A percentile compares a stretch with the other conserved stretches of the same genome.
phyloP scores from a whole-genome alignment of 1,284 basidiomycete species.

The Ceratobasidium sp. region DNA sequence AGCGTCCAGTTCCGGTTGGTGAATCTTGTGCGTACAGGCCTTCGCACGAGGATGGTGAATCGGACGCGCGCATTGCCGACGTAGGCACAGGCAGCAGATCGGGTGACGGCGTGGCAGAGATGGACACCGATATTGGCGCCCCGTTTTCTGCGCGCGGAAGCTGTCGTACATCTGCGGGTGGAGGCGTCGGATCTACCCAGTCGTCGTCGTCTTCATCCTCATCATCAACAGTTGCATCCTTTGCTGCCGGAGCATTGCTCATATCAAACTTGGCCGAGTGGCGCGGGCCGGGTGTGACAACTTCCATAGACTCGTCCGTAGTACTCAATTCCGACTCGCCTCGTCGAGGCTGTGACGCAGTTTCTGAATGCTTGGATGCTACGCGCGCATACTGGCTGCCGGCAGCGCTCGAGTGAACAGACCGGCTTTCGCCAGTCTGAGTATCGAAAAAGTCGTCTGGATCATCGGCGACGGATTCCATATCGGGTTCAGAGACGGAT shows the following conservation, averaged over 20 bases:
- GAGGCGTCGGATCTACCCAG: slow-evolving; percentile 46
- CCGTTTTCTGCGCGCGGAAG: slow-evolving; percentile 38
- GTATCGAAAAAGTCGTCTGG: slow-evolving; percentile 68
- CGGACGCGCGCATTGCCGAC: neutral
- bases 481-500: slow-evolving; percentile 80
- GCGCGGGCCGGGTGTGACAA: slow-evolving; percentile 42
- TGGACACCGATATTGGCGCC: slow-evolving; percentile 38
- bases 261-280: slow-evolving; percentile 40
- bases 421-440: slow-evolving; percentile 70
- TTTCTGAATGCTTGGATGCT: slow-evolving; percentile 56
- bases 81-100: slow-evolving; percentile 18
- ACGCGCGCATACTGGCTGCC: slow-evolving; percentile 28
- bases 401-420: slow-evolving; percentile 68
- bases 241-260: slow-evolving; percentile 8
- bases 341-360: slow-evolving; percentile 63
- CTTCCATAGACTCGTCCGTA: slow-evolving; percentile 47
- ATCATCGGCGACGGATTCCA: slow-evolving; percentile 62
- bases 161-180: slow-evolving; percentile 15
- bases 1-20: slow-evolving; percentile 31
- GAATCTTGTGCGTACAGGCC: slow-evolving; percentile 37
- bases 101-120: slow-evolving; percentile 29
- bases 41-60: slow-evolving; percentile 42
- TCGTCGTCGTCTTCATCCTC: slow-evolving; percentile 48
- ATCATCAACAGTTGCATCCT: slow-evolving; percentile 27
- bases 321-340: slow-evolving; percentile 52